A percentile compares a stretch with the other conserved stretches of the same genome.
These are phyloP conservation scores for Penicillium vulpinum DNA, from an alignment of 2,329 filamentous ascomycete genomes.

Conservation along the genomic window DNA sequence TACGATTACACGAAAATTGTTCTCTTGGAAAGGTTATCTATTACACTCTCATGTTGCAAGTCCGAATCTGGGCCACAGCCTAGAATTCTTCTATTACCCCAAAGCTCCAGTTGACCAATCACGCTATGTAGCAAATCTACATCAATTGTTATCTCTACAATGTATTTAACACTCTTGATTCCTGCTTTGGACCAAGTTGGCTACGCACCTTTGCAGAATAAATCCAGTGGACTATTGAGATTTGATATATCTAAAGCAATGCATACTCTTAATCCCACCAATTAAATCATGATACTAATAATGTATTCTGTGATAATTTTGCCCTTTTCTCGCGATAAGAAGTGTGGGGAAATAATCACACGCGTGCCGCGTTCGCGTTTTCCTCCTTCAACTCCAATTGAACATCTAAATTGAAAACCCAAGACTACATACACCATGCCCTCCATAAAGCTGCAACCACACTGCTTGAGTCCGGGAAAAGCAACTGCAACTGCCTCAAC, in stretches of 20 bases:
- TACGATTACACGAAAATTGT: not conserved
- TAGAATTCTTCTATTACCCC: not conserved
- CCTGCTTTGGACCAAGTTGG: not conserved
- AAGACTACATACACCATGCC: slow-evolving; percentile 34
- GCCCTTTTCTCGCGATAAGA: slow-evolving; percentile 1
- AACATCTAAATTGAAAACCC: not conserved
- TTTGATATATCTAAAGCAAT: not conserved
- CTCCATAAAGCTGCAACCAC: slow-evolving; percentile 42
- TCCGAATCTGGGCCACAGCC: too few species aligned
- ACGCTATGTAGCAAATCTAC: not conserved
- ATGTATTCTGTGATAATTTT: not conserved
- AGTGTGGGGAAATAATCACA: slow-evolving; percentile 16
- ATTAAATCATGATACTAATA: not conserved
- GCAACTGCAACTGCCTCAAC: not conserved
- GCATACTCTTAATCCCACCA: not conserved
- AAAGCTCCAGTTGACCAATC: not conserved
- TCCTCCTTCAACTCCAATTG: not conserved
- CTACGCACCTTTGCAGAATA: too few species aligned
- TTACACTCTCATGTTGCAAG: not conserved
- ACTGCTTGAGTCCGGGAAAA: slow-evolving; percentile 13
- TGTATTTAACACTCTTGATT: not conserved
- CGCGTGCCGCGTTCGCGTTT: slow-evolving; percentile 21
- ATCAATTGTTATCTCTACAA: not conserved
- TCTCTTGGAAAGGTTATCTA: not conserved
- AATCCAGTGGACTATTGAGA: not conserved